Evolutionary conservation across 225 moss, liverwort and hornwort species (phyloP), one percentile per base, ranked within the genome.

Genomic region (Sphagnum contortum): DNA sequence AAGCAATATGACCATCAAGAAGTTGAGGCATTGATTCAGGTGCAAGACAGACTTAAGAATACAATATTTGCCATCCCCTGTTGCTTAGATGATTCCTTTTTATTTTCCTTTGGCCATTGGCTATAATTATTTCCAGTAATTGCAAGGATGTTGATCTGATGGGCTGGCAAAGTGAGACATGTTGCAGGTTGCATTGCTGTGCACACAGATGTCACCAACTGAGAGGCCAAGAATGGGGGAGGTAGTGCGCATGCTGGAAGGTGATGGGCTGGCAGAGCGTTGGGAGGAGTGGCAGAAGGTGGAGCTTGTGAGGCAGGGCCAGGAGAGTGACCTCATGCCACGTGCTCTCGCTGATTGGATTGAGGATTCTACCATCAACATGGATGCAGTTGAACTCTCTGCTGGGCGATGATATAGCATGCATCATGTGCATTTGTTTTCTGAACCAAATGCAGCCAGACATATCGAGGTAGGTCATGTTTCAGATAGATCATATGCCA

Each of bases 241-340:
- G 49, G 91, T 94, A 14, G 94, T 91, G 59, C 89, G 87, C 49
- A 94, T 94, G 91, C 70, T 94, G 55, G 94, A 94, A 72, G 94
- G 94, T 50, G 91, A 94, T 70, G 94, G 94, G 44, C 74, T 94
- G 44, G 88, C 85, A 8, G 94, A 94, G 78, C 91, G 91, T 50
- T 94, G 94, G 94, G 94, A 94, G 77, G 77, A 94, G 79, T 94
- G 94, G 94, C 89, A 94, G 71, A 91, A 86, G 71, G 75, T 91
- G 73, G 94, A 94, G 79, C 81, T 91, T 44, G 88, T 94, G 66
- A 87, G 91, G 69, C 82, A 86, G 52, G 52, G 52, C 47, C 85
- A 84, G 71, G 94, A 94, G 57, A 70, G 86, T 73, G 86, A 89
- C 66, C 64, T 94, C 72, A 86, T 83, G 66, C 91, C 87, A 44